phyloP scores from a whole-genome alignment of 2,329 filamentous ascomycete genomes.

The Aspergillus japonicus region DNA sequence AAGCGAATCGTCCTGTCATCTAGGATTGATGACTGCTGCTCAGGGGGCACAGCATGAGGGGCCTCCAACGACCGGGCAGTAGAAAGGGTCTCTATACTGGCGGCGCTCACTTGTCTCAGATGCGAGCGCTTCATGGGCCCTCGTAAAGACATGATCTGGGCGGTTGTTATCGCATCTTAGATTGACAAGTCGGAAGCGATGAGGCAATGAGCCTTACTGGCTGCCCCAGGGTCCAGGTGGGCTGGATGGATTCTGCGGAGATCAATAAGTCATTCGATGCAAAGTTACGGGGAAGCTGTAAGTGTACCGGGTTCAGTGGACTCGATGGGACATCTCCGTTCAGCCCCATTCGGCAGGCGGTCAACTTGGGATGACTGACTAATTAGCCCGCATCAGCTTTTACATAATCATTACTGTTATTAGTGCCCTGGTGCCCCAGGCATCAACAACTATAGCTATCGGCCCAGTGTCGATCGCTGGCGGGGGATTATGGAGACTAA shows the following conservation, averaged over 20 bases:
- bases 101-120: conserved; percentile 42
- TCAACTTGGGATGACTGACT: background rate
- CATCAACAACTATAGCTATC: background rate
- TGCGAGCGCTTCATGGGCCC: conserved; percentile 42
- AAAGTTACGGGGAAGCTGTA: too few species aligned
- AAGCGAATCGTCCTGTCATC: conserved; percentile 28
- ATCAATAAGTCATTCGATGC: background rate
- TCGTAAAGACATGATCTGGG: conserved; percentile 37
- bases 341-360: background rate
- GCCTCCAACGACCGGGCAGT: conserved; percentile 32
- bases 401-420: background rate
- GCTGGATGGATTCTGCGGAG: background rate
- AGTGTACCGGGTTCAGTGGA: background rate
- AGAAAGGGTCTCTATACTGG: conserved; percentile 38
- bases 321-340: background rate
- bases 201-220: background rate
- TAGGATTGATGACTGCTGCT: conserved; percentile 21
- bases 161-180: conserved; percentile 23
- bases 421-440: background rate
- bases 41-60: conserved; percentile 25
- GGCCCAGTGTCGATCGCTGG: too few species aligned
- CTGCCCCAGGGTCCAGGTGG: background rate
- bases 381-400: background rate
- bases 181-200: background rate
- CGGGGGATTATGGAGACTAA: too few species aligned